These are phyloP conservation scores for Blastobotrys muscicola DNA, from an alignment of 805 yeast genomes.

Conservation along the genomic window DNA sequence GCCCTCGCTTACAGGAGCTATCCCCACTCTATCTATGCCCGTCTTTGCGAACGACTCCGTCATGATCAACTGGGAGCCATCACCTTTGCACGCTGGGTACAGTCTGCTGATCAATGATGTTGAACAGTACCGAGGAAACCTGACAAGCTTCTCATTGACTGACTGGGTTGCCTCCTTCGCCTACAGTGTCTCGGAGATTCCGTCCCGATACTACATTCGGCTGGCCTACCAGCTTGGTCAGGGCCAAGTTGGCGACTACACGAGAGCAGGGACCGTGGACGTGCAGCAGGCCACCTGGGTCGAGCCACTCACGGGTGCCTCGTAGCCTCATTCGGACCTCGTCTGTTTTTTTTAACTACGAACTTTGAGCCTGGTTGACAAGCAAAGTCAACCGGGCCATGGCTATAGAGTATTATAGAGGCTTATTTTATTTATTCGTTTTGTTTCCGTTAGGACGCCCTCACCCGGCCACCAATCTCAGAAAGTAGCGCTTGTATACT, in stretches of 20 bases:
- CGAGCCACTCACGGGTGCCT: conserved; percentile 9
- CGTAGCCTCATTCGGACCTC: not conserved
- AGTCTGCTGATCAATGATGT: conserved; percentile 72
- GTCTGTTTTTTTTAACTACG: no score
- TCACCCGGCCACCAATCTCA: not conserved
- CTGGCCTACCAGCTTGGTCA: conserved; percentile 14
- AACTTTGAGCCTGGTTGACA: no score
- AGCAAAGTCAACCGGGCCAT: not conserved
- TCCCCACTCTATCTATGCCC: conserved; percentile 16
- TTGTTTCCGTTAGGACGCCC: not conserved
- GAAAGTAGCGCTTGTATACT: no score
- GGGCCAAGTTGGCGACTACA: conserved; percentile 15
- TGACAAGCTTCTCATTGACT: conserved; percentile 36
- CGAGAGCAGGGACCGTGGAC: conserved; percentile 13
- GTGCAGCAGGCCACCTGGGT: conserved; percentile 10
- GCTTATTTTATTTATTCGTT: not conserved
- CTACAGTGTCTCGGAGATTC: conserved; percentile 1
- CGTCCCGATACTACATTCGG: conserved; percentile 14
- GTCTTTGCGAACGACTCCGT: not conserved
- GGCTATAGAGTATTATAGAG: not conserved
- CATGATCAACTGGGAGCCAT: conserved; percentile 15
- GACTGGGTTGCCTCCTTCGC: conserved; percentile 21
- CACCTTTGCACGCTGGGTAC: conserved; percentile 24
- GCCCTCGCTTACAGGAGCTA: conserved; percentile 34
- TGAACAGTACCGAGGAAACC: conserved; percentile 57